Percentiles rank a stretch among this genome's conserved stretches.
Conservation (phyloP, 768 basidiomycete genomes). For the Clitopilus hobsonii region DNA sequence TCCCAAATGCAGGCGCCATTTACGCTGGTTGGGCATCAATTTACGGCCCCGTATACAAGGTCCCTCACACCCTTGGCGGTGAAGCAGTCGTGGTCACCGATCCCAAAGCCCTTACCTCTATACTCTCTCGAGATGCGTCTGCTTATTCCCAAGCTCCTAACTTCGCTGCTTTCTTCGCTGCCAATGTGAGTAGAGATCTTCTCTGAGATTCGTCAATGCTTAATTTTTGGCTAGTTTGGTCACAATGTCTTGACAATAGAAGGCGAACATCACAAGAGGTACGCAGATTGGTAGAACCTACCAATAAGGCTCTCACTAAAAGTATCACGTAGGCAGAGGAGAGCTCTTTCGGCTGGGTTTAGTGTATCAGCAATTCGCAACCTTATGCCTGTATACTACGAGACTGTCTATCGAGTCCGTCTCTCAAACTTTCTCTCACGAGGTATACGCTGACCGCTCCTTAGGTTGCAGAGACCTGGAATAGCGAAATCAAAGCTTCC, state of each 20-base stretch:
- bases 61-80: conserved; percentile 32
- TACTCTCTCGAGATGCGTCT: conserved; percentile 45
- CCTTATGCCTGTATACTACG: conserved; percentile 43
- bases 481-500: conserved; percentile 14
- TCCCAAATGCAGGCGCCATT: conserved; percentile 22
- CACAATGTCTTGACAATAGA: conserved; percentile 35
- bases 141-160: conserved; percentile 38
- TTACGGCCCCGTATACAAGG: conserved; percentile 41
- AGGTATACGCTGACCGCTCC: too few species aligned
- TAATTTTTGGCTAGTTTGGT: conserved; percentile 27
- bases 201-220: background rate
- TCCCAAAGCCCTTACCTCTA: conserved; percentile 48
- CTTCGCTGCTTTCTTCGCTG: conserved; percentile 29
- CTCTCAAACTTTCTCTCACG: background rate
- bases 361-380: conserved; percentile 46
- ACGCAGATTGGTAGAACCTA: background rate
- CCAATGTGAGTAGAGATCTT: conserved; percentile 22
- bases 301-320: background rate
- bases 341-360: conserved; percentile 47
- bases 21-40: conserved; percentile 42
- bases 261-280: conserved; percentile 43
- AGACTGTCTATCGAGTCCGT: too few species aligned
- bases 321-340: conserved; percentile 34
- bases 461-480: conserved; percentile 26
- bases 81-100: conserved; percentile 34